These are phyloP conservation scores for Xylariaceae sp. DNA, from an alignment of 2,329 filamentous ascomycete species.

Conservation along the genomic window DNA sequence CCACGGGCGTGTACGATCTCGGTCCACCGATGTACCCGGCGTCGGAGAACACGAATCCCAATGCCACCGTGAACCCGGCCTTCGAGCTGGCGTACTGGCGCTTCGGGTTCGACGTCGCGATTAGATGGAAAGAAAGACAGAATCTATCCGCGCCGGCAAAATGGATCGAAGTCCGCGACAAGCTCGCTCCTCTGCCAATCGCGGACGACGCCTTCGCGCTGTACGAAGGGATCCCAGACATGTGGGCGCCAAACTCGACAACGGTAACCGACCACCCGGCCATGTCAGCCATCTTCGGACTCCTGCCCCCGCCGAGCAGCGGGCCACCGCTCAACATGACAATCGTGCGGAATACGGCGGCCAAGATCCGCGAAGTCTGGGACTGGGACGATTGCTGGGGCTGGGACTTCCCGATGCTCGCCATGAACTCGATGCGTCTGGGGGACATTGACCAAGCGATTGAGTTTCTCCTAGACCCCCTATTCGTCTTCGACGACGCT, in stretches of 20 bases:
- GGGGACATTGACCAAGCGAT: slow-evolving; percentile 39
- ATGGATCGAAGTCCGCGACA: slow-evolving; percentile 48
- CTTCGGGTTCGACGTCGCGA: slow-evolving; percentile 54
- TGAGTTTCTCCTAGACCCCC: slow-evolving; percentile 44
- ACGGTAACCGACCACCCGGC: slow-evolving; percentile 42
- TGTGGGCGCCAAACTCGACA: slow-evolving; percentile 38
- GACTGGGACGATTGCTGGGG: slow-evolving; percentile 40
- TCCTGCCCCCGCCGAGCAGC: slow-evolving; percentile 39
- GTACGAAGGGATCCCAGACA: slow-evolving; percentile 47
- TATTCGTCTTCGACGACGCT: slow-evolving; percentile 53
- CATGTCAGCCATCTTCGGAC: slow-evolving; percentile 42
- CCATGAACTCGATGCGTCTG: slow-evolving; percentile 42
- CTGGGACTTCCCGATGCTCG: slow-evolving; percentile 44
- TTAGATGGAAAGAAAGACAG: slow-evolving; percentile 49
- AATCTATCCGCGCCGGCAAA: slow-evolving; percentile 38
- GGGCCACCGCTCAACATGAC: slow-evolving; percentile 36
- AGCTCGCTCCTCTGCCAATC: slow-evolving; percentile 51
- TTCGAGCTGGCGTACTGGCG: slow-evolving; percentile 61
- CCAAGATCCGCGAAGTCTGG: slow-evolving; percentile 39
- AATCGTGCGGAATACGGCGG: slow-evolving; percentile 37
- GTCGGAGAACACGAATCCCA: slow-evolving; percentile 56
- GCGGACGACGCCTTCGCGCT: slow-evolving; percentile 49
- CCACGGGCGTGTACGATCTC: slow-evolving; percentile 48
- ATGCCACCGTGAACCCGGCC: slow-evolving; percentile 52
- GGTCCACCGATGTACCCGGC: slow-evolving; percentile 45